These are phyloP conservation scores for Rhododendron ovatum DNA, from an alignment of 148 eudicot species.

Conservation along the genomic window DNA sequence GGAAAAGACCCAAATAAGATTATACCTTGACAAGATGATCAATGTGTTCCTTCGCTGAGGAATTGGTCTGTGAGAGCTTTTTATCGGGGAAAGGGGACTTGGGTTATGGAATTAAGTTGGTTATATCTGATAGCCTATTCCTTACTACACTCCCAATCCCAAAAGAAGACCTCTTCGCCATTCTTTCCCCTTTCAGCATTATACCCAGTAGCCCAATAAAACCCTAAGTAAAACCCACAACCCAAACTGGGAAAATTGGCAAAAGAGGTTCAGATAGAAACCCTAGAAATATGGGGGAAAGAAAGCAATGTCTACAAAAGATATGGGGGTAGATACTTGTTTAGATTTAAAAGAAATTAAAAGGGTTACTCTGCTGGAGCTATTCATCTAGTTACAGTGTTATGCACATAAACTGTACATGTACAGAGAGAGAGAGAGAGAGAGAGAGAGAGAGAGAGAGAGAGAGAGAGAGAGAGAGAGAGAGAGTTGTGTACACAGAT, in stretches of 20 bases:
- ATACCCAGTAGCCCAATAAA: not conserved
- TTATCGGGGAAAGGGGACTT: constrained; percentile 35
- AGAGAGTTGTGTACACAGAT: no score
- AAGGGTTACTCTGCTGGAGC: no score
- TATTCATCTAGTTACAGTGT: no score
- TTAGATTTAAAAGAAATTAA: no score
- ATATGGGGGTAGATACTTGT: not conserved
- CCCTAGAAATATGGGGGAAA: not conserved
- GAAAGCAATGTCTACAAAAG: not conserved
- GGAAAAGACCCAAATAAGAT: not conserved
- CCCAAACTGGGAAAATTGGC: not conserved
- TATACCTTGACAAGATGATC: constrained; percentile 51
- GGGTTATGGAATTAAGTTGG: constrained; percentile 41
- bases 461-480: no score
- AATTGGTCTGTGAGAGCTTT: constrained; percentile 7
- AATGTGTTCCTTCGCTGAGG: constrained; percentile 34
- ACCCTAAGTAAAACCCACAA: not conserved
- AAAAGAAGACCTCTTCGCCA: constrained; percentile 47
- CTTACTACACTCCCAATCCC: constrained; percentile 40
- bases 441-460: no score
- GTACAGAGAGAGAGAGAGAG: no score
- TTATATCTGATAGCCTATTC: constrained; percentile 63
- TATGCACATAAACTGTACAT: no score
- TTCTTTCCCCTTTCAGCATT: constrained; percentile 24
- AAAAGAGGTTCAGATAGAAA: not conserved